Percentiles rank a stretch among this genome's conserved stretches.
Conservation (phyloP, 768 basidiomycete species). For the Ramaria rubella region DNA sequence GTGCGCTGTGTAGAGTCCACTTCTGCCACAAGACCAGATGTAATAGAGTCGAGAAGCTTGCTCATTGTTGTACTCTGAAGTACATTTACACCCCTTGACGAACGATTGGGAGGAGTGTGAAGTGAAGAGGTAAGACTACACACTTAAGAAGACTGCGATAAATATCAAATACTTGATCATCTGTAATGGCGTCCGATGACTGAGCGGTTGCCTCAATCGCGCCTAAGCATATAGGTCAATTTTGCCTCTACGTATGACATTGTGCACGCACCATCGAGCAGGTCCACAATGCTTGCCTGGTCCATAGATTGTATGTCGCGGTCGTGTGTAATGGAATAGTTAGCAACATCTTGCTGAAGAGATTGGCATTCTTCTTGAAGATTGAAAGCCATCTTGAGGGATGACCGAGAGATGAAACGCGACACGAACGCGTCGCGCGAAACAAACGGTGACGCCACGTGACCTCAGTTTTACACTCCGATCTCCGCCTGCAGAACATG, state of each 20-base stretch:
- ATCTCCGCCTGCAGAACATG: slow-evolving; percentile 2
- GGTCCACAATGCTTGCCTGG: slow-evolving; percentile 31
- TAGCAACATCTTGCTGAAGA: slow-evolving; percentile 45
- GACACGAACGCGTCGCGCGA: slow-evolving; percentile 2
- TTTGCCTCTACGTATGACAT: background rate
- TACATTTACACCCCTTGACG: slow-evolving; percentile 39
- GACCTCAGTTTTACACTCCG: slow-evolving; percentile 5
- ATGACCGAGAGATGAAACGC: background rate
- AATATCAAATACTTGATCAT: slow-evolving; percentile 69
- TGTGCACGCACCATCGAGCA: slow-evolving; percentile 50
- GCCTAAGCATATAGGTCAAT: slow-evolving; percentile 33
- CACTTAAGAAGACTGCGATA: slow-evolving; percentile 76
- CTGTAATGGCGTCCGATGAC: slow-evolving; percentile 63
- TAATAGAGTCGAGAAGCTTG: slow-evolving; percentile 83
- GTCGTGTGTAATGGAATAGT: slow-evolving; percentile 65
- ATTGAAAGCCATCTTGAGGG: slow-evolving; percentile 41
- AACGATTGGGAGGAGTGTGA: slow-evolving; percentile 7
- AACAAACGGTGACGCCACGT: slow-evolving; percentile 8
- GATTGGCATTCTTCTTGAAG: slow-evolving; percentile 72
- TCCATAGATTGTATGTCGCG: slow-evolving; percentile 56
- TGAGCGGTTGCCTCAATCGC: slow-evolving; percentile 79
- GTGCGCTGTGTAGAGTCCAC: slow-evolving; percentile 67
- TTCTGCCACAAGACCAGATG: slow-evolving; percentile 67
- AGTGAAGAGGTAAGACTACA: slow-evolving; percentile 1
- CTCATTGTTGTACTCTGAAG: slow-evolving; percentile 63